A percentile compares a stretch with the other conserved stretches of the same genome.
Evolutionary conservation across 441 rosid species (phyloP).

Genomic region (Gossypium davidsonii): DNA sequence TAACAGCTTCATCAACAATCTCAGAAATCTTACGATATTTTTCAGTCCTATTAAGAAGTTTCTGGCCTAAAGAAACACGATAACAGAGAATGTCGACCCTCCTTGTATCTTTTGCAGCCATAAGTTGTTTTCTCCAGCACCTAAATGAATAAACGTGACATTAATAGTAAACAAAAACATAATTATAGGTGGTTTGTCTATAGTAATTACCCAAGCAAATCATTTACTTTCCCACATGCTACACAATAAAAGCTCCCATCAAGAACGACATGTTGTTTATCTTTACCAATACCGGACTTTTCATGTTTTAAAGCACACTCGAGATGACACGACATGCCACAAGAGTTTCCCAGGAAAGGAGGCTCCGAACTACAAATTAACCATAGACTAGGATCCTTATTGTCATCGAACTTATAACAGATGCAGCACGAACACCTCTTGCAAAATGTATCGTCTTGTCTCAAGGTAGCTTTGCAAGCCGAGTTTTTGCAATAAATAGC

Average conservation of each 20-base stretch:
- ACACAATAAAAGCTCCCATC: constrained; percentile 75
- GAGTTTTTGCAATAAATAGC: constrained; percentile 66
- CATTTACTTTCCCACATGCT: constrained; percentile 74
- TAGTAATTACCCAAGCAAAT: constrained; percentile 67
- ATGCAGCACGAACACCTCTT: constrained; percentile 92
- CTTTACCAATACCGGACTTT: background rate
- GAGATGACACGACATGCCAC: background rate
- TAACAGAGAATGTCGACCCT: constrained; percentile 87
- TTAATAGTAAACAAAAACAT: background rate
- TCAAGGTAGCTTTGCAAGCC: constrained; percentile 75
- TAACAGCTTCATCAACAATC: constrained; percentile 65
- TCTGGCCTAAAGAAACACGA: constrained; percentile 73
- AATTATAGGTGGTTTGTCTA: background rate
- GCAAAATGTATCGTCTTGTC: constrained; percentile 61
- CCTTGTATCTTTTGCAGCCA: constrained; percentile 68
- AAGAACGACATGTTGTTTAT: constrained; percentile 28
- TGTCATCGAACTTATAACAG: constrained; percentile 77
- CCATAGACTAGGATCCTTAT: constrained; percentile 97
- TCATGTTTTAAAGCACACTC: background rate
- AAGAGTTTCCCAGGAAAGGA: background rate
- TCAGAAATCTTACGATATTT: constrained; percentile 44
- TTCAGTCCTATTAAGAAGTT: constrained; percentile 59
- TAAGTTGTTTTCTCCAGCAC: constrained; percentile 91
- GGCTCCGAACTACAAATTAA: constrained; percentile 32
- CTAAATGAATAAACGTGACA: constrained; percentile 31